Base-by-base conservation (phyloP, 768 basidiomycete genomes). In the Collybia nuda region DNA sequence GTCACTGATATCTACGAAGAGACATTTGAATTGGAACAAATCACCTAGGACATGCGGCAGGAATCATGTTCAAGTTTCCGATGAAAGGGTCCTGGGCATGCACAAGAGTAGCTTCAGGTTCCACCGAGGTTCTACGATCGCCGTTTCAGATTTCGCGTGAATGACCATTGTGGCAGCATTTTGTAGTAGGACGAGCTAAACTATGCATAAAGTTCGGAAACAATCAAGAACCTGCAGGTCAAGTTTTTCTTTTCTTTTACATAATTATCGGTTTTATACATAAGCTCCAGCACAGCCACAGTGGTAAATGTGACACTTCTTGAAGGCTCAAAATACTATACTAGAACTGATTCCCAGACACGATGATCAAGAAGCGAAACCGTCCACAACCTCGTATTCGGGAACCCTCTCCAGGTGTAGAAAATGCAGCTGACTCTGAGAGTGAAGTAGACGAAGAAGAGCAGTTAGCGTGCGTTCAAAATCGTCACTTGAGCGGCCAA, bases 331-430 rank as follows among this genome's bases (percentile, higher is more conserved):
- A 19, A 9, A 22, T 11, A 3, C 7, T 32, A 32, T 32, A 32
- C 12, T 14, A 11, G 11, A 5, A 11, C 28, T 5, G 28, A 5
- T 32, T 32, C 32, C 32, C 9, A 11, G 32, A 5, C 44, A 24
- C 51, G 56, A 83, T 86, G 78, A 87, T 91, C 74, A 90, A 82
- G 73, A 88, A 82, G 69, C 85, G 89, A 29, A 76, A 69, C 44
- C 81, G 88, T 36, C 88, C 88, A 32, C 83, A 82, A 58, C 72
- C 77, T 21, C 75, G 76, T 26, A 57, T 78, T 18, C 77, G 88
- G 12, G 80, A 82, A 63, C 67, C 59, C 40, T 82, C 84, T 0
- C 54, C 62, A 7, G 73, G 74, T 18, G 61, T 56, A 21, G 71
- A 77, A 11, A 71, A 72, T 7, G 69, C 71, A 7, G 14, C 32